These are phyloP conservation scores for Penicillium antarcticum DNA, from an alignment of 495 filamentous ascomycete genomes.

Conservation along the genomic window DNA sequence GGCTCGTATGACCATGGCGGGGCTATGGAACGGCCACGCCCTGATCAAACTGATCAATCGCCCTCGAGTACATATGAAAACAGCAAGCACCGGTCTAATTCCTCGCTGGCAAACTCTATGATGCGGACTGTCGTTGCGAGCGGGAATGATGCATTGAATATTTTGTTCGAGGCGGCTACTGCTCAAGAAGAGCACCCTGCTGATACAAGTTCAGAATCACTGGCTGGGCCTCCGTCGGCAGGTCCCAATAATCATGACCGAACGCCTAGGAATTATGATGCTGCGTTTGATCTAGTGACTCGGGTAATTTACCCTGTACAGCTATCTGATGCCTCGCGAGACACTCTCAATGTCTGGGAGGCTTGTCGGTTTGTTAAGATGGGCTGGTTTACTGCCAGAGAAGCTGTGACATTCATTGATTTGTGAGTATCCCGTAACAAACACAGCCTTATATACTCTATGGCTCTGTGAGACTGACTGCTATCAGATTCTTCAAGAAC, in stretches of 20 bases:
- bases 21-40: neutral
- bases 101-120: conserved; percentile 40
- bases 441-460: neutral
- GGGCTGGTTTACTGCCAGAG: conserved; percentile 52
- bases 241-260: conserved; percentile 8
- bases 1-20: neutral
- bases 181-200: conserved; percentile 29
- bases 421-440: conserved; percentile 39
- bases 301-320: conserved; percentile 25
- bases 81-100: conserved; percentile 27
- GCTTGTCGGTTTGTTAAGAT: conserved; percentile 50
- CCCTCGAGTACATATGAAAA: conserved; percentile 15
- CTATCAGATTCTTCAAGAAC: conserved; percentile 54
- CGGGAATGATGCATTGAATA: conserved; percentile 52
- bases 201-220: conserved; percentile 13
- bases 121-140: conserved; percentile 49
- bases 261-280: conserved; percentile 14
- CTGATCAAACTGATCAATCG: conserved; percentile 4
- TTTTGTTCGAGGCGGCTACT: conserved; percentile 51
- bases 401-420: conserved; percentile 48
- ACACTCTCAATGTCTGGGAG: conserved; percentile 45
- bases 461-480: conserved; percentile 1
- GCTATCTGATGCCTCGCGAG: conserved; percentile 26
- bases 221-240: conserved; percentile 7
- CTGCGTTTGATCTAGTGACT: conserved; percentile 17